Evolutionary conservation across 2,329 filamentous ascomycete species (phyloP), one percentile per base, ranked within the genome.

Genomic region (Beauveria medogensis): DNA sequence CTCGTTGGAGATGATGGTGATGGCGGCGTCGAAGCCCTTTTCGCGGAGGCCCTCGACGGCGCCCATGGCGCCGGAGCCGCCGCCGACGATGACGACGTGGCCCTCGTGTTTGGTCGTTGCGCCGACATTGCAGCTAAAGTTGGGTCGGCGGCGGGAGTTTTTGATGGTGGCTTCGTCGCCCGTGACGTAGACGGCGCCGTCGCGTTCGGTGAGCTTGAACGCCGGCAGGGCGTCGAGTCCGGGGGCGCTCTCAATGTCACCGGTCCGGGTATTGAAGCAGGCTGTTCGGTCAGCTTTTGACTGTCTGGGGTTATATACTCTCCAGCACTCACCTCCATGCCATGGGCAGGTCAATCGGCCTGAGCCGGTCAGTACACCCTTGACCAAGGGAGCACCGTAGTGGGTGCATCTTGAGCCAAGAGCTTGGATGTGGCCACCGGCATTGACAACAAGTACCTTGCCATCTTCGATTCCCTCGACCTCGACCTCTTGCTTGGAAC

Each of bases 191-290:
- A 97, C 86, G 5, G 83, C 88, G 37, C 91, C 92, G 67, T 94
- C 85, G 69, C 88, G 92, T 72, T 96, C 87, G 37, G 85, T 78
- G 37, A 97, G 79, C 58, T 91, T 86, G 77, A 95, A 99, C 55
- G 88, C 87, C 51, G 89, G 83, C 28, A 99, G 78, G n/a, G 90
- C 82, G 69, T 97, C 91, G 28, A 96, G 83, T 2, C 91, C 94
- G 0, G 94, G 94, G 0, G 93, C 92, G 70, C 97, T 91, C 76
- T 99, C 94, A 62, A 97, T 90, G 68, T 99, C 94, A 58, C 94
- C 94, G 6, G 89, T 95, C 60, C 83, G 82, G 64, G 91, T 85
- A 64, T 91, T 94, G 78, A 97, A 99, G 79, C 94, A 99, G 61
- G 94, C 94, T 92, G 65, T 10, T 34, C 5, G 14, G 16, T 59